Evolutionary conservation across 2,329 filamentous ascomycete species (phyloP).

Genomic region (Cadophora sp.): DNA sequence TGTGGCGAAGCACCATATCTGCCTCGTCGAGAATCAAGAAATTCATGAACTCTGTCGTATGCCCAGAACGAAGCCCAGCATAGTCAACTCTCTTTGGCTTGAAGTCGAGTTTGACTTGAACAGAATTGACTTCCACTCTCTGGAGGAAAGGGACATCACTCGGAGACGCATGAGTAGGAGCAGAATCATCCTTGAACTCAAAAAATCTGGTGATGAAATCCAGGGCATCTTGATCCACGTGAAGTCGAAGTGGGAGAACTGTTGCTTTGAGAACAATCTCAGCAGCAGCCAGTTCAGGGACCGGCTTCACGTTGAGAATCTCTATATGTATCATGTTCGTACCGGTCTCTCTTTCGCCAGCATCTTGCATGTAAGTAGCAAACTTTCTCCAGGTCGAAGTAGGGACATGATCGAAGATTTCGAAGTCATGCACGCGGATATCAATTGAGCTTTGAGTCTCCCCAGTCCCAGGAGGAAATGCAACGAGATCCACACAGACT

Average conservation of each 20-base stretch:
- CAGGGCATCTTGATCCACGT: constrained; percentile 96
- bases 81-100: constrained; percentile 99
- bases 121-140: constrained; percentile 82
- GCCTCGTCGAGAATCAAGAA: constrained; percentile 92
- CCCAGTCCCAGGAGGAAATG: constrained; percentile 76
- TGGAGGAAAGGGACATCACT: constrained; percentile 87
- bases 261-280: constrained; percentile 85
- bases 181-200: constrained; percentile 87
- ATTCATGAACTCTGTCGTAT: constrained; percentile 98
- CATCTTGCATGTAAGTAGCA: constrained; percentile 88
- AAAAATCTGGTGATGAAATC: constrained; percentile 98
- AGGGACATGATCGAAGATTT: constrained; percentile 92
- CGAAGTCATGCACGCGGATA: constrained; percentile 80
- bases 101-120: constrained; percentile 90
- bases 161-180: constrained; percentile 60
- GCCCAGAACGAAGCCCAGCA: constrained; percentile 86
- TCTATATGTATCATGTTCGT: constrained; percentile 92
- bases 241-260: constrained; percentile 83
- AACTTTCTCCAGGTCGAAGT: constrained; percentile 99
- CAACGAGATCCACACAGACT: constrained; percentile 80
- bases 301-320: constrained; percentile 84
- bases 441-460: constrained; percentile 91
- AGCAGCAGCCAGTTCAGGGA: constrained; percentile 82
- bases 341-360: constrained; percentile 83
- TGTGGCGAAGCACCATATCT: constrained; percentile 83